Percentiles rank a stretch among this genome's conserved stretches.
These are phyloP conservation scores for Pinus taeda DNA, from an alignment of 75 land plant genomes.

Conservation along the genomic window DNA sequence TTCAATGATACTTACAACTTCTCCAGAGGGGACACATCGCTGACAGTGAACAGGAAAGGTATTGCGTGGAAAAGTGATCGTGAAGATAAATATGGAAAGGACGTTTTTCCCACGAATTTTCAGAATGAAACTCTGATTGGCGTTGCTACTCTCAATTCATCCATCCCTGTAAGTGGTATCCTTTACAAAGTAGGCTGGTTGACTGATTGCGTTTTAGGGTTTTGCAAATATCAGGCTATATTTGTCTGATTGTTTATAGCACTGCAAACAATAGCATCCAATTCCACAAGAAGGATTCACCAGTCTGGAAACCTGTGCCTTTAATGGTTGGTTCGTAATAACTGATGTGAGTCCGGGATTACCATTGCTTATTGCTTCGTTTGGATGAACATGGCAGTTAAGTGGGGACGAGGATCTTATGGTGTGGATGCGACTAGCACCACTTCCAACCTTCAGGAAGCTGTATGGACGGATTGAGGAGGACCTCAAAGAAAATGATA, in stretches of 20 bases:
- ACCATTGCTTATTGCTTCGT: not conserved
- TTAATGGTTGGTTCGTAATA: no score
- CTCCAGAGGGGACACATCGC: no score
- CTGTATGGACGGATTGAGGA: slow-evolving; percentile 72
- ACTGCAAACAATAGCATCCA: no score
- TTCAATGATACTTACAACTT: no score
- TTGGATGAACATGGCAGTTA: slow-evolving; percentile 29
- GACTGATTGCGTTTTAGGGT: no score
- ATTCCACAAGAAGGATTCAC: no score
- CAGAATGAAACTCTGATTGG: slow-evolving; percentile 35
- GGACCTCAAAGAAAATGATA: slow-evolving; percentile 39
- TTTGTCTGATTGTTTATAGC: no score
- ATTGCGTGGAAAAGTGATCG: slow-evolving; percentile 51
- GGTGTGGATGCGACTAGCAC: slow-evolving; percentile 86
- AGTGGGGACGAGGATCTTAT: slow-evolving; percentile 61
- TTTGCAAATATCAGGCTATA: no score
- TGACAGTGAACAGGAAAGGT: slow-evolving; percentile 19
- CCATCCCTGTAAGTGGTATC: slow-evolving; percentile 20
- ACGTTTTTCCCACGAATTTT: slow-evolving; percentile 43
- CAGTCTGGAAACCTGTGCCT: no score
- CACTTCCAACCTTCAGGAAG: slow-evolving; percentile 77
- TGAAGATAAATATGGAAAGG: slow-evolving; percentile 30
- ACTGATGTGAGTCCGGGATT: not conserved
- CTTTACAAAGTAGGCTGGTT: not conserved
- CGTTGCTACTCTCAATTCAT: slow-evolving; percentile 34